Evolutionary conservation across 192 early-diverging fungal species (phyloP).

Genomic region (Funneliformis mosseae): DNA sequence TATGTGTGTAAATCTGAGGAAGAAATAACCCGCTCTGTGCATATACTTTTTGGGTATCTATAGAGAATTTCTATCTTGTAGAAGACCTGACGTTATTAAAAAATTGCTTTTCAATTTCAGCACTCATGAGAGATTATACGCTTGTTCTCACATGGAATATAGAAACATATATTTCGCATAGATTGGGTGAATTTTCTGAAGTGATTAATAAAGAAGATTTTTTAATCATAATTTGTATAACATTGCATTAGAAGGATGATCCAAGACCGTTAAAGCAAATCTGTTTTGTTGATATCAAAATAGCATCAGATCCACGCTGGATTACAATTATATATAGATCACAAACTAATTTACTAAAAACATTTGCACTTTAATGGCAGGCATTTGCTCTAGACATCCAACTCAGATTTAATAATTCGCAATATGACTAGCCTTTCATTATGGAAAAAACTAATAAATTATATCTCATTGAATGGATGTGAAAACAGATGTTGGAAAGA

Average conservation of each 20-base stretch:
- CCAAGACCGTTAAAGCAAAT: constrained; percentile 13
- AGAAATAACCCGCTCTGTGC: not conserved
- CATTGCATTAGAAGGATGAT: constrained; percentile 5
- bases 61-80: not conserved
- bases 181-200: not conserved
- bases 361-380: not conserved
- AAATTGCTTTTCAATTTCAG: not conserved
- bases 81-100: not conserved
- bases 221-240: not conserved
- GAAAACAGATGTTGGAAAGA: not conserved
- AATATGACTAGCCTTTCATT: too few relatives aligned
- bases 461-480: too few relatives aligned
- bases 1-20: not conserved
- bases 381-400: too few relatives aligned
- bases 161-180: too few relatives aligned
- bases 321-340: too few relatives aligned
- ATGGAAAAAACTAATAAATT: too few relatives aligned
- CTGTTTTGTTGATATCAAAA: too few relatives aligned
- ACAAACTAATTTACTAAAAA: too few relatives aligned
- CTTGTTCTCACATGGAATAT: not conserved
- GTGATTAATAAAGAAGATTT: not conserved
- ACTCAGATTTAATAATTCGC: too few relatives aligned
- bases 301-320: too few relatives aligned
- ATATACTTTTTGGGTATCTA: constrained; percentile 12
- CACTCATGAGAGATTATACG: not conserved